These are phyloP conservation scores for Crassisporium funariophilum DNA, from an alignment of 768 basidiomycete genomes.

Conservation along the genomic window DNA sequence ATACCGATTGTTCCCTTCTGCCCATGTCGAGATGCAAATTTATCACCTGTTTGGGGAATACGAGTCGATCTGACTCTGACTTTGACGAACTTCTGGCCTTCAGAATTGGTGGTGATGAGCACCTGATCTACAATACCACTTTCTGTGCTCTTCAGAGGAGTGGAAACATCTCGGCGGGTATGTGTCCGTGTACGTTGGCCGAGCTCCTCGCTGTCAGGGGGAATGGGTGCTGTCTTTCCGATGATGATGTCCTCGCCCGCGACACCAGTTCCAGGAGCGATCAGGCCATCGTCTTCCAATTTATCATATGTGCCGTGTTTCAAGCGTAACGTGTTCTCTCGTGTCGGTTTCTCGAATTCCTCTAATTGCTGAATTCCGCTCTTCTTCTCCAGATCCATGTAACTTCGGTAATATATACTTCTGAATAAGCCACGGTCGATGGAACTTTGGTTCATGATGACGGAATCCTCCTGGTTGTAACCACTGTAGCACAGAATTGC, in stretches of 20 bases:
- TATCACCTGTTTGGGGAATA: constrained; percentile 97
- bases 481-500: constrained; percentile 99
- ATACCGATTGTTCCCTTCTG: constrained; percentile 99
- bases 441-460: constrained; percentile 99
- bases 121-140: constrained; percentile 98
- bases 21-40: constrained; percentile 98
- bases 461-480: constrained; percentile 99
- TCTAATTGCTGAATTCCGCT: constrained; percentile 90
- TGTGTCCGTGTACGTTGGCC: constrained; percentile 95
- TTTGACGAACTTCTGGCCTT: constrained; percentile 98
- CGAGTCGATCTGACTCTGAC: constrained; percentile 94
- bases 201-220: constrained; percentile 94
- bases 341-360: constrained; percentile 95
- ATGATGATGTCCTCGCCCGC: constrained; percentile 98
- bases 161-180: constrained; percentile 94
- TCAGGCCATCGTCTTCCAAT: constrained; percentile 93
- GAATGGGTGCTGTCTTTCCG: constrained; percentile 97
- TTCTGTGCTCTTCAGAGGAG: constrained; percentile 96
- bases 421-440: constrained; percentile 98
- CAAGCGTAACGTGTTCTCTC: constrained; percentile 92
- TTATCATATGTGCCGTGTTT: constrained; percentile 99
- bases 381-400: constrained; percentile 98
- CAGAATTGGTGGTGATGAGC: constrained; percentile 92
- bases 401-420: constrained; percentile 97
- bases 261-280: constrained; percentile 94